phyloP scores from a whole-genome alignment of 75 land plant species.

The Chamaecyparis obtusa region DNA sequence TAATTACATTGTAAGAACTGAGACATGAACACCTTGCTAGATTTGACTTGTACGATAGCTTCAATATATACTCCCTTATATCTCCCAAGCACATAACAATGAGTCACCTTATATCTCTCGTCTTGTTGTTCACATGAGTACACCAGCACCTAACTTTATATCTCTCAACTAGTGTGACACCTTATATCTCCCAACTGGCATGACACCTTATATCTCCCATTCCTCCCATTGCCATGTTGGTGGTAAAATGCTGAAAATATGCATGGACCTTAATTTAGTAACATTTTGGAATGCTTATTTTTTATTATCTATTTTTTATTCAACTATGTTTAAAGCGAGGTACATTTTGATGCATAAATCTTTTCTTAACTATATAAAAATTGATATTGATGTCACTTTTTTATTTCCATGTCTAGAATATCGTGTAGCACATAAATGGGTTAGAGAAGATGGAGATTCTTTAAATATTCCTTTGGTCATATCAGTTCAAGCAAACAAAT shows the following conservation, averaged over 20 bases:
- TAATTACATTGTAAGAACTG: no score
- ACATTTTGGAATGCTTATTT: neutral
- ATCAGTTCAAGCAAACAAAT: slow-evolving; percentile 30
- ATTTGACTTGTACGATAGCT: no score
- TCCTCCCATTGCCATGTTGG: neutral
- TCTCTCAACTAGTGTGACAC: no score
- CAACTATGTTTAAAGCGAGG: neutral
- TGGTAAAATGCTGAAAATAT: neutral
- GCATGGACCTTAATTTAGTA: neutral
- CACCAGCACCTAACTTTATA: no score
- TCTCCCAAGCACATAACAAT: no score
- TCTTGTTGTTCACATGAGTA: no score
- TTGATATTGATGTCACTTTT: neutral
- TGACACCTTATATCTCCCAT: no score
- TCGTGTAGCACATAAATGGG: slow-evolving; percentile 35
- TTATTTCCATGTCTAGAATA: neutral
- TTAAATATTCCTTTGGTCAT: slow-evolving; percentile 33
- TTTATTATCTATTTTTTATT: neutral
- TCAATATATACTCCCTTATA: no score
- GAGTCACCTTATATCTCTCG: no score
- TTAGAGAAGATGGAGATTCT: slow-evolving; percentile 32
- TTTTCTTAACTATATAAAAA: neutral
- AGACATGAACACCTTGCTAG: no score
- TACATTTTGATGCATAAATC: neutral
- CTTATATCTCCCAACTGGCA: no score